Conservation (phyloP, 441 rosid genomes). For the Macaranga tanarius region DNA sequence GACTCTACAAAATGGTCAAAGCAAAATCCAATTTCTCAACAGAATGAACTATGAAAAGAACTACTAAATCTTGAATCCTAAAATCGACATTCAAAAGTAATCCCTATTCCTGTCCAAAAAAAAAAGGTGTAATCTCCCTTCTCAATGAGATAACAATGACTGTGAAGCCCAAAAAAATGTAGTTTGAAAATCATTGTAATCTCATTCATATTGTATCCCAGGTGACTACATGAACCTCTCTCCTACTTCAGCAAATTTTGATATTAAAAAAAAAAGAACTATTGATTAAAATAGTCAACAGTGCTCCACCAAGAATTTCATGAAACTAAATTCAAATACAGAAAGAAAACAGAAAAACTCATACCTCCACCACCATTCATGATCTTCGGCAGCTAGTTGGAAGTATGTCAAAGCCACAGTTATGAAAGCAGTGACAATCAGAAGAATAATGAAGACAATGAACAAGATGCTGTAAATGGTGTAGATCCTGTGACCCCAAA, state of each 20-base stretch:
- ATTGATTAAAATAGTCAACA: not conserved
- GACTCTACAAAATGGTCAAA: not conserved
- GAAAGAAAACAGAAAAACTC: not conserved
- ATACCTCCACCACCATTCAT: constrained; percentile 97
- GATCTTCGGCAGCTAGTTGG: constrained; percentile 91
- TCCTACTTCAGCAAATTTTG: not conserved
- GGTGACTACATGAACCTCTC: not conserved
- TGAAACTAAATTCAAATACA: not conserved
- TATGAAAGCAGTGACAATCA: constrained; percentile 80
- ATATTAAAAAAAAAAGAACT: not conserved
- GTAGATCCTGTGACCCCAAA: constrained; percentile 80
- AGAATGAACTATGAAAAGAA: not conserved
- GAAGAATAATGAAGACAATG: constrained; percentile 72
- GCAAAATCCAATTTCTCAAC: not conserved
- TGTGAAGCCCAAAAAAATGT: not conserved
- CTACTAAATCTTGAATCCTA: not conserved
- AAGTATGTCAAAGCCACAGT: constrained; percentile 81
- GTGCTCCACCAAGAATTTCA: not conserved
- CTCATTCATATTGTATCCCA: not conserved
- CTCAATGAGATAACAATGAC: too few relatives aligned
- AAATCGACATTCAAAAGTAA: not conserved
- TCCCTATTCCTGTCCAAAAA: too few relatives aligned
- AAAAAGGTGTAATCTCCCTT: too few relatives aligned
- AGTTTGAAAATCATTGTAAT: not conserved
- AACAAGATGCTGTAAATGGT: constrained; percentile 75